Base-by-base conservation (phyloP, 805 yeast species). In the Zygotorulaspora sp. region DNA sequence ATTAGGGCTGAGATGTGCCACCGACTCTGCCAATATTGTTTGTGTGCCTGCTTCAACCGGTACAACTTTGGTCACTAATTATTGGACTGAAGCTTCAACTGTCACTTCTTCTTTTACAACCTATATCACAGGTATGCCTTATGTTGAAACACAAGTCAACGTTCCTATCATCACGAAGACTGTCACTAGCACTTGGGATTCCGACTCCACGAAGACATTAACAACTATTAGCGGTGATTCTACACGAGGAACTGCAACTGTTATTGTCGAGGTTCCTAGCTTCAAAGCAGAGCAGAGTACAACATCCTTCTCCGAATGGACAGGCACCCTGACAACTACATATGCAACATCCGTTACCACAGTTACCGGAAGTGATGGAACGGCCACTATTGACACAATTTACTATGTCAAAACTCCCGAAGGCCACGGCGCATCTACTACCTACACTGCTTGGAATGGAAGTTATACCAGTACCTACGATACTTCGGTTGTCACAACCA, bases 341-440 rank as follows among this genome's bases (percentile, higher is more conserved):
- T 44, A 38, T 34, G 12, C 44, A 15, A 44, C 48, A 10, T 43
- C 26, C 4, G 35, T 34, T 28, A 30, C 36, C 10, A 36, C 44
- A 5, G 29, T 32, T 29, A 37, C 41, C 9, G 52, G 46, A 2
- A 11, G 32, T 2, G 38, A 45, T 21, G 45, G 48, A 12, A 30
- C 26, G 14, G 22, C 20, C 22, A 45, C 49, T 11, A 20, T 38
- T 13, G 35, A 32, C 15, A 43, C 49, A 18, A 28, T 45, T 16
- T 45, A 40, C 35, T 36, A 43, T 25, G 49, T 48, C 12, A 45
- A 45, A 35, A 45, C 47, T 16, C 49, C 51, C 25, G 38, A 31
- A 16, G 32, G 36, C 9, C 24, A 36, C 20, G 21, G 24, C n/a
- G 35, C 17, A 8, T 40, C 46, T 8, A 42, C 47, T 2, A 40